Base-by-base conservation (phyloP, 305 asterid genomes). In the Fraxinus dipetala region DNA sequence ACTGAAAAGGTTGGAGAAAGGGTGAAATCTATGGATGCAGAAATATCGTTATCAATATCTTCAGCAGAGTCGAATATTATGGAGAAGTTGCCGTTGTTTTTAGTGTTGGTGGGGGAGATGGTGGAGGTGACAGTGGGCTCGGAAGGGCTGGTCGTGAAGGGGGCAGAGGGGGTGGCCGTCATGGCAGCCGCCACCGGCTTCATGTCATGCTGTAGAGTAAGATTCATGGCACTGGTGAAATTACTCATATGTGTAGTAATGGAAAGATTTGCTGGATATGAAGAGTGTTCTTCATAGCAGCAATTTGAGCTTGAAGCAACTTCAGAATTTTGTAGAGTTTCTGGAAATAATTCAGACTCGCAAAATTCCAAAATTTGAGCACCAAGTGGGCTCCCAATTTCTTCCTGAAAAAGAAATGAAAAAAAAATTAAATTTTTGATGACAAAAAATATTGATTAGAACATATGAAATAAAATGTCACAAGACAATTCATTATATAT, bases 11-110 rank as follows among this genome's bases (percentile, higher is more conserved):
- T 79, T 1, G 91, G 79, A 1, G 90, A 84, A 4, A 87, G 78
- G 43, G 84, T 88, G 89, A 94, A 92, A 82, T 94, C 97, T 83
- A 94, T 90, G 4, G 97, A 89, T 31, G 90, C 92, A 7, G 97
- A 89, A 8, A 93, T 90, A 84, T 92, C 95, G 13, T 91, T 88
- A 7, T 90, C 95, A 22, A 89, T 36, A 11, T 91, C 93, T 1
- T 90, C 90, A 0, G 81, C 30, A 0, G 87, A 81, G 78, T 91
- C 91, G 82, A 94, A 92, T 34, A 92, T 81, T 13, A 87, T 83
- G 14, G 95, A 87, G 6, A 88, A 67, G 65, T 78, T 81, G 79
- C 69, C 72, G 48, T 40, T 86, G 78, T 59, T 77, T 8, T 59
- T 81, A 11, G 40, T 72, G 0, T 34, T 45, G 24, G 51, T 83